Evolutionary conservation across 148 eudicot species (phyloP), one percentile per base, ranked within the genome.

Genomic region (Camellia granthamiana): DNA sequence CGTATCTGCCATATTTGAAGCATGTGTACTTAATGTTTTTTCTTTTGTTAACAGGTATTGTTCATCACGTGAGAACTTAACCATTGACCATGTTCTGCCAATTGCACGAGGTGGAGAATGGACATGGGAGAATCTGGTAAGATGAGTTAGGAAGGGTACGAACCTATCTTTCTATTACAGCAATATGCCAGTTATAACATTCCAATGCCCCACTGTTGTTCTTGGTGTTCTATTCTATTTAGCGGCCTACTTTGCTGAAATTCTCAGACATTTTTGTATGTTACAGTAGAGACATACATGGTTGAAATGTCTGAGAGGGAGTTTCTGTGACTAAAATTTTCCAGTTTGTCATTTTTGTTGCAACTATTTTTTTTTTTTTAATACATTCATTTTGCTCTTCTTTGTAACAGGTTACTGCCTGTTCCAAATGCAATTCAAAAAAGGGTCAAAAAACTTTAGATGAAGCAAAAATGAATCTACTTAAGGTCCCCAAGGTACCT

Each of bases 71-170:
- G 88, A 80, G 79, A 84, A 86, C 81, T 89, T 95, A 86, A 95
- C 97, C 2, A 74, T 95, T 80, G 99, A 95, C 84, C 99, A 95
- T 83, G 95, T 95, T 78, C 43, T 86, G 64, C 99, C 99, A 10
- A 81, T 91, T 63, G 87, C 98, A 51, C 91, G 90, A 44, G 99
- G 98, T 56, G 99, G 99, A 77, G 79, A 92, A 83, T 93, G 99
- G 99, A 87, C 85, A 65, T 95, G 99, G 99, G 99, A 92, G 81
- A 95, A 95, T 79, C 84, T 95, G 92, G 99, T 95, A 88, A 86
- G 92, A 78, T 54, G 41, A 79, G 59, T 21, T 55, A 30, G 70
- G 70, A 64, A 18, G 52, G 52, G 2, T 21, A 54, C 15, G 38
- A 64, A 42, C 16, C 72, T 64, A 47, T 58, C 41, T 70, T 71